phyloP scores from a whole-genome alignment of 75 land plant species.

The Isoetes taiwanensis region DNA sequence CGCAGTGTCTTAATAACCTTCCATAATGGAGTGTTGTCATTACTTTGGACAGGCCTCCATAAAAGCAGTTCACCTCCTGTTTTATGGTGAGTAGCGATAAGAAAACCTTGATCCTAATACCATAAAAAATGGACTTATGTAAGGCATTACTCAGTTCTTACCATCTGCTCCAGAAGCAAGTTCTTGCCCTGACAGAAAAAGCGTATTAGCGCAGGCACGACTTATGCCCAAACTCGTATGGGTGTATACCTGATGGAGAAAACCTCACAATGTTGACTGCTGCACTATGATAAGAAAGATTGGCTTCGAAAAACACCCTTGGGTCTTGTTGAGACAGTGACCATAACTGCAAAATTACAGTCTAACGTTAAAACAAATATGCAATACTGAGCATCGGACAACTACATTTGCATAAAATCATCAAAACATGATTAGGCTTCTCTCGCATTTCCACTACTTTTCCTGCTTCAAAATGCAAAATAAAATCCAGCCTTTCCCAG shows the following conservation, averaged over 20 bases:
- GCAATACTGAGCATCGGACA: too few species aligned
- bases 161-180: conserved; percentile 99
- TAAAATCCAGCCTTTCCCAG: too few species aligned
- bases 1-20: conserved; percentile 63
- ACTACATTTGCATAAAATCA: too few species aligned
- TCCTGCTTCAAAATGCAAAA: too few species aligned
- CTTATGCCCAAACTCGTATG: neutral
- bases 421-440: too few species aligned
- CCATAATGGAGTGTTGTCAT: conserved; percentile 34
- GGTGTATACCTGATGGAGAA: conserved; percentile 60
- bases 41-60: conserved; percentile 57
- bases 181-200: conserved; percentile 50
- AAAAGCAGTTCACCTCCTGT: conserved; percentile 82
- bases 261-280: conserved; percentile 85
- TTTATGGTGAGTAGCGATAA: neutral
- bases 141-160: conserved; percentile 16
- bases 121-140: neutral
- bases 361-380: too few species aligned
- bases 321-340: conserved; percentile 39
- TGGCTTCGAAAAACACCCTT: conserved; percentile 46
- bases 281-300: conserved; percentile 70
- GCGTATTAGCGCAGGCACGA: neutral
- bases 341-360: conserved; percentile 89
- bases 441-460: too few species aligned
- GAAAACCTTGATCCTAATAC: neutral